These are phyloP conservation scores for Ilex aquifolium DNA, from an alignment of 257 asterid species.

Conservation along the genomic window DNA sequence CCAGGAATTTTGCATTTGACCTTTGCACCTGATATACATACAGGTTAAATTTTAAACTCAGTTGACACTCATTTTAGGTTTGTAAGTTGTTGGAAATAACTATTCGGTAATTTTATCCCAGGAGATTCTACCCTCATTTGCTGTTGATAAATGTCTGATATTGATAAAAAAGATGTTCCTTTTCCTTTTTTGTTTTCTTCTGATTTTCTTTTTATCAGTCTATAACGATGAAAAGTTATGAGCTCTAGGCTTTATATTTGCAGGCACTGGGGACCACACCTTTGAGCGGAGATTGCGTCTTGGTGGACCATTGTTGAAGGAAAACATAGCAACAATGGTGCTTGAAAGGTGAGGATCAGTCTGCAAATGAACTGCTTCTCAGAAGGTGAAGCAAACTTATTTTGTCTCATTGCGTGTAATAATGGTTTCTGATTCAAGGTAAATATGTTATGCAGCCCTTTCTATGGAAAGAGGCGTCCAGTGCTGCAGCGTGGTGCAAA, in stretches of 20 bases:
- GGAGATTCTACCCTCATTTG: neutral
- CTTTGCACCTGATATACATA: no score
- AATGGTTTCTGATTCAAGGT: conserved; percentile 12
- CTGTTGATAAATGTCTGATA: neutral
- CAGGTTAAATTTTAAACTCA: no score
- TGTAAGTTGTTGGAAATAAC: no score
- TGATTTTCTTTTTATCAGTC: neutral
- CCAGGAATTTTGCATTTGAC: no score
- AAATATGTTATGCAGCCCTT: conserved; percentile 60
- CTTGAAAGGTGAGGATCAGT: conserved; percentile 67
- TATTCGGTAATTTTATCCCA: no score
- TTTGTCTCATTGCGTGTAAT: neutral
- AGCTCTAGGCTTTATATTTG: conserved; percentile 9
- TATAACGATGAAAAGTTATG: neutral
- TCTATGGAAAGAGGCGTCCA: conserved; percentile 94
- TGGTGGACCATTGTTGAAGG: conserved; percentile 85
- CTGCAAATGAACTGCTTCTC: neutral
- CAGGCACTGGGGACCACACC: conserved; percentile 95
- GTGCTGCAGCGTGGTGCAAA: conserved; percentile 83
- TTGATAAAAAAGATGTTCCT: conserved; percentile 2
- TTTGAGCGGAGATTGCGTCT: conserved; percentile 94
- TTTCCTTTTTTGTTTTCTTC: neutral
- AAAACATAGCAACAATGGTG: conserved; percentile 96
- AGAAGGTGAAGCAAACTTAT: neutral
- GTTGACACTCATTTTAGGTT: no score